Conservation (phyloP, 1,284 basidiomycete genomes). For the Microbotryum lychnidis-dioicae region DNA sequence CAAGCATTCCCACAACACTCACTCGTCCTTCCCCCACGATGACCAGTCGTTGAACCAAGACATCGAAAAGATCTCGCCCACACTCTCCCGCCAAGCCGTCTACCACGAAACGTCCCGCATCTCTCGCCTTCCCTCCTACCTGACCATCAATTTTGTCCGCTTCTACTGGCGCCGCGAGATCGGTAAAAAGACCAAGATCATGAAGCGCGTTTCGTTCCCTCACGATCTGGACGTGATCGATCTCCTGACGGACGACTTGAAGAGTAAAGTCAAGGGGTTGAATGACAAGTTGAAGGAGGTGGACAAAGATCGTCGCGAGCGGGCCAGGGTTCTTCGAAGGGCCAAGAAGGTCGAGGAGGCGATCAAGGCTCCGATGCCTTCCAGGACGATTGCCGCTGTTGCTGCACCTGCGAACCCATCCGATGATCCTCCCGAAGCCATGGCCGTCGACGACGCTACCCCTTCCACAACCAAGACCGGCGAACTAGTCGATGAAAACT, state of each 20-base stretch:
- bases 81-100: slow-evolving; percentile 66
- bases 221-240: slow-evolving; percentile 77
- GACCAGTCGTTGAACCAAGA: slow-evolving; percentile 15
- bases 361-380: slow-evolving; percentile 6
- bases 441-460: slow-evolving; percentile 40
- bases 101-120: slow-evolving; percentile 80
- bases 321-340: slow-evolving; percentile 70
- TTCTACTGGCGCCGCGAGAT: slow-evolving; percentile 94
- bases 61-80: slow-evolving; percentile 75
- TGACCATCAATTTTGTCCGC: slow-evolving; percentile 86
- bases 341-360: slow-evolving; percentile 49
- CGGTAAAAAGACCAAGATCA: slow-evolving; percentile 49
- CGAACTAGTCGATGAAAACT: slow-evolving; percentile 42
- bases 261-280: slow-evolving; percentile 39
- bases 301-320: slow-evolving; percentile 73
- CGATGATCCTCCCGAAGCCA: slow-evolving; percentile 33
- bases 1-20: no score
- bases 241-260: slow-evolving; percentile 67
- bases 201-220: slow-evolving; percentile 89
- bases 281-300: slow-evolving; percentile 65
- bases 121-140: slow-evolving; percentile 68
- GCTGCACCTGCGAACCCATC: neutral
- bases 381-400: neutral
- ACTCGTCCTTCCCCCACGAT: no score
- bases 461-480: slow-evolving; percentile 46